Evolutionary conservation across 352 stramenopile species (phyloP).

Genomic region (Globisporangium iwayamae): DNA sequence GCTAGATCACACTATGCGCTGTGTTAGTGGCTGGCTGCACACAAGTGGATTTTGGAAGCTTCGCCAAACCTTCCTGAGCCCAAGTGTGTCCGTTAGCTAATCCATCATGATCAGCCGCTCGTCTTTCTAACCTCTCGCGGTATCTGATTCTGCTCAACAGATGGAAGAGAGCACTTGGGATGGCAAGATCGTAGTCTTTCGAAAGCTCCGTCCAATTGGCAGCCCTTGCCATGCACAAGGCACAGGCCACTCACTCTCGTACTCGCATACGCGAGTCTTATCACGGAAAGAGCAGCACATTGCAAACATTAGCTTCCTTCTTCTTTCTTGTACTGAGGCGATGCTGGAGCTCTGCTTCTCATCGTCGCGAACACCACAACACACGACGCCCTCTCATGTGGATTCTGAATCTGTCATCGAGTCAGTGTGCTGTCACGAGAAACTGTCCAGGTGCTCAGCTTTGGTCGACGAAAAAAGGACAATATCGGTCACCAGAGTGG

Average conservation of each 20-base stretch:
- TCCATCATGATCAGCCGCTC: background rate
- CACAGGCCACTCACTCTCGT: too few species aligned
- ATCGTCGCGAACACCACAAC: background rate
- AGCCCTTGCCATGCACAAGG: too few species aligned
- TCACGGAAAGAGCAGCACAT: too few species aligned
- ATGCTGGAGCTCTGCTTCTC: background rate
- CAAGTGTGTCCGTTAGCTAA: conserved; percentile 6
- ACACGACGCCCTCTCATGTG: too few species aligned
- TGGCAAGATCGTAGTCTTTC: background rate
- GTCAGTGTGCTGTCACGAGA: background rate
- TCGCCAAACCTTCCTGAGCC: background rate
- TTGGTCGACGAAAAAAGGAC: conserved; percentile 2
- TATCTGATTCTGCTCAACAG: conserved; percentile 8
- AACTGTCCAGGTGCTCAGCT: background rate
- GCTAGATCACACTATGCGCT: background rate
- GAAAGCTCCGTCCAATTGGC: background rate
- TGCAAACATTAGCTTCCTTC: too few species aligned
- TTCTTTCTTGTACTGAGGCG: background rate
- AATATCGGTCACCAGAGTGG: conserved; percentile 11
- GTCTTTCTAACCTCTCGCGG: background rate
- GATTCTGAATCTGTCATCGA: background rate
- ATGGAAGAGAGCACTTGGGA: background rate
- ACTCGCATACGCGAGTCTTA: too few species aligned
- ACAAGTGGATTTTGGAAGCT: background rate
- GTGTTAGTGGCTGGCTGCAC: background rate